Percentiles rank a stretch among this genome's conserved stretches.
Conservation (phyloP, 805 yeast genomes). For the Ogataea pilisensis region DNA sequence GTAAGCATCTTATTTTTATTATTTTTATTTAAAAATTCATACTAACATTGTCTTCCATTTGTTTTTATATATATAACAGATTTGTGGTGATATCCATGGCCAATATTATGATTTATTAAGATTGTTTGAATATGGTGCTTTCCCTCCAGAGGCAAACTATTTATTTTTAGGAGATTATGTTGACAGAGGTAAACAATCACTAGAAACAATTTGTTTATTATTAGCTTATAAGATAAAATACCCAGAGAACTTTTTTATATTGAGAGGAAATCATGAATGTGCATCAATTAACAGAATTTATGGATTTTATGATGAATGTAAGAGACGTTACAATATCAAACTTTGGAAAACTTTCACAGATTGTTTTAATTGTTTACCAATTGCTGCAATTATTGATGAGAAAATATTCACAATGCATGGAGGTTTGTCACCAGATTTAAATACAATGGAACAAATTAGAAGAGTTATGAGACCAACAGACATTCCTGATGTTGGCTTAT, state of each 20-base stretch:
- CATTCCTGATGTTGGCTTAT: constrained; percentile 94
- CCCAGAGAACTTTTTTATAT: constrained; percentile 94
- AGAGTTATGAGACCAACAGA: constrained; percentile 99
- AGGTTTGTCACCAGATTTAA: constrained; percentile 94
- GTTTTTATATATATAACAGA: neutral
- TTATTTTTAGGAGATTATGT: constrained; percentile 95
- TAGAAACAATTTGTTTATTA: constrained; percentile 91
- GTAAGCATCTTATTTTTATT: neutral
- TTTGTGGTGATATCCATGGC: constrained; percentile 98
- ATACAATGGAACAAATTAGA: constrained; percentile 97
- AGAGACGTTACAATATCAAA: constrained; percentile 95
- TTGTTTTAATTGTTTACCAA: constrained; percentile 97
- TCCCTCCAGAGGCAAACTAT: constrained; percentile 98
- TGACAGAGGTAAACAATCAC: constrained; percentile 96
- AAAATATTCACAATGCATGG: constrained; percentile 99
- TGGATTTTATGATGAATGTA: constrained; percentile 98
- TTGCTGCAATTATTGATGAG: constrained; percentile 97
- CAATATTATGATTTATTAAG: constrained; percentile 95
- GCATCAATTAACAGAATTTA: constrained; percentile 97
- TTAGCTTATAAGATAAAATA: constrained; percentile 96
- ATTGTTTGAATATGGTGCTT: constrained; percentile 96
- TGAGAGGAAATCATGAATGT: constrained; percentile 98
- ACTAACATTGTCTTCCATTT: neutral
- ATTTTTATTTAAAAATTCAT: no score
- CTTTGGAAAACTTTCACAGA: constrained; percentile 99